Evolutionary conservation across 1,284 basidiomycete species (phyloP).

Genomic region (Cutaneotrichosporon mucoides): DNA sequence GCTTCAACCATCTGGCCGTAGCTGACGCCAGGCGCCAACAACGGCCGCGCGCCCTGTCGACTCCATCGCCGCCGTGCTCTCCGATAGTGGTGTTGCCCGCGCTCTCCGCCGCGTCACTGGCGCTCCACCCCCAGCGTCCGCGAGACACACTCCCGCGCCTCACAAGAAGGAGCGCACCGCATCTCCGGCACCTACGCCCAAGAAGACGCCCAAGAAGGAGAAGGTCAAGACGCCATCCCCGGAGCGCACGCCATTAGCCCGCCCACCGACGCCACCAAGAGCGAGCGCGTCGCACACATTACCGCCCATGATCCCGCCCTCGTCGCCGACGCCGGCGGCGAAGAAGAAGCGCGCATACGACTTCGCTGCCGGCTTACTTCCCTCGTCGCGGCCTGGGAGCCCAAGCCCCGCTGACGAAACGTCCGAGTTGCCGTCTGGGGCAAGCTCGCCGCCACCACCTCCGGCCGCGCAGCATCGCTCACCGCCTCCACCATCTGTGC

Average conservation of each 20-base stretch:
- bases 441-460: not conserved
- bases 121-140: slow-evolving; percentile 5
- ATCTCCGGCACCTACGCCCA: not conserved
- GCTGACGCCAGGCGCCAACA: slow-evolving; percentile 7
- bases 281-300: not conserved
- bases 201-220: too few species aligned
- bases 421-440: not conserved
- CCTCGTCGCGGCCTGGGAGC: slow-evolving; percentile 1
- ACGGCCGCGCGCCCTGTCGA: not conserved
- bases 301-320: slow-evolving; percentile 9
- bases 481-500: not conserved
- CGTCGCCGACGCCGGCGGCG: slow-evolving; percentile 14
- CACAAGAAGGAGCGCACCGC: too few species aligned
- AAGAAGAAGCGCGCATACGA: slow-evolving; percentile 1
- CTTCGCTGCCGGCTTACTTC: slow-evolving; percentile 7
- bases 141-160: slow-evolving; percentile 9
- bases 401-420: not conserved
- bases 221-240: slow-evolving; percentile 1
- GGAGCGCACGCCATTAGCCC: slow-evolving; percentile 6
- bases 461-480: not conserved
- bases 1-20: not conserved
- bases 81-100: slow-evolving; percentile 13
- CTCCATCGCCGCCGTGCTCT: slow-evolving; percentile 11
- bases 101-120: slow-evolving; percentile 14
- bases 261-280: slow-evolving; percentile 3